Evolutionary conservation across 371 early-diverging fungal species (phyloP), one percentile per base, ranked within the genome.

Genomic region (Phascolomyces articulosus): DNA sequence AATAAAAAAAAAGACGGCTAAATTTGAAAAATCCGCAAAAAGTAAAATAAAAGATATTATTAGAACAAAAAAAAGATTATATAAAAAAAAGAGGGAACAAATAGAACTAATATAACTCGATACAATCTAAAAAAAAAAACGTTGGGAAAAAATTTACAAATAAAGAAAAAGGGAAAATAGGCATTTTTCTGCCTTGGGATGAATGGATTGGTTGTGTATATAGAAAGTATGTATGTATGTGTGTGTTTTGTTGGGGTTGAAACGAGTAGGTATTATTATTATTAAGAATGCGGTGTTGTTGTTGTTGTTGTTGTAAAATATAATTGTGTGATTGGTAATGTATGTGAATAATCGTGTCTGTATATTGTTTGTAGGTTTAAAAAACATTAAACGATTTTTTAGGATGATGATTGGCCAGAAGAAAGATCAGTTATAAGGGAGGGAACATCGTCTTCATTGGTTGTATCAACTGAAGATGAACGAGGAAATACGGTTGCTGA

Each of bases 391-490:
- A 51, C 7, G 11, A 34, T 9, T 9, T 34, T 9, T 11, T 9
- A 34, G 6, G 6, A 34, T 34, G 51, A 23, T 24, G 51, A 51
- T 7, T 51, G 51, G 9, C 21, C 40, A 10, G 57, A 60, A 34
- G 66, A 66, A 20, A 23, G 24, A 31, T 66, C 67, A 16, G 67
- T 66, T 18, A 61, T 59, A 21, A 66, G 29, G 15, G 67, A 66
- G 31, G 67, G 67, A 55, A 62, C 41, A 40, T 66, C 67, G 29
- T 61, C 61, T 24, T 66, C 67, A 29, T 49, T 53, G 7, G 16
- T 38, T 8, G 64, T 48, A 21, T 56, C 47, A 8, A 64, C 58
- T n/a, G 47, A 44, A 20, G 31, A 44, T 28, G 40, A 27, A 24
- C 40, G 49, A 6, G 49, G 49, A 27, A 28, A 24, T 8, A 54